Conservation (phyloP, 2,329 filamentous ascomycete genomes). For the Aureobasidium leucospermi region DNA sequence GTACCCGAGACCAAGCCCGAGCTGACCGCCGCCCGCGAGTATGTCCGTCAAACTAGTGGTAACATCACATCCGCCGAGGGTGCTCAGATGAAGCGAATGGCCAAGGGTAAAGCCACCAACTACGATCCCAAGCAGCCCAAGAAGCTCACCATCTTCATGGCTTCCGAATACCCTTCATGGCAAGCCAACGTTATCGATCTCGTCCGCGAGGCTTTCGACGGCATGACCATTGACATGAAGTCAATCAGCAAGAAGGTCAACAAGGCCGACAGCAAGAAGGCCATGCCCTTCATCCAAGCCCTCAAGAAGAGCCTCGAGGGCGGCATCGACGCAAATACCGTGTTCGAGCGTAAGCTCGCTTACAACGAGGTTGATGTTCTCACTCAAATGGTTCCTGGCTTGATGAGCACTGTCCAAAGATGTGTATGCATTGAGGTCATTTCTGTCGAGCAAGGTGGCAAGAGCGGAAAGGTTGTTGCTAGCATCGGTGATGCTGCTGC, state of each 20-base stretch:
- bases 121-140: constrained; percentile 92
- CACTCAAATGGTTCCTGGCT: constrained; percentile 65
- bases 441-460: constrained; percentile 61
- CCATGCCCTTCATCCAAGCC: constrained; percentile 89
- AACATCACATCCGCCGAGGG: constrained; percentile 84
- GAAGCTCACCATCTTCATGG: constrained; percentile 79
- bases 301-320: constrained; percentile 74
- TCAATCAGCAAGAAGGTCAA: constrained; percentile 68
- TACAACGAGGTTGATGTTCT: constrained; percentile 80
- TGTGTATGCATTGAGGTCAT: constrained; percentile 67
- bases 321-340: constrained; percentile 52
- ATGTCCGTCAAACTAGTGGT: constrained; percentile 65
- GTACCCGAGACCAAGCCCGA: constrained; percentile 58
- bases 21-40: constrained; percentile 72
- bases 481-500: constrained; percentile 42
- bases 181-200: constrained; percentile 85
- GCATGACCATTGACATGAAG: constrained; percentile 67
- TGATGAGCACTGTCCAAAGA: constrained; percentile 67
- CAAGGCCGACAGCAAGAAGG: constrained; percentile 93
- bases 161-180: constrained; percentile 77
- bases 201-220: constrained; percentile 63
- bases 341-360: constrained; percentile 75
- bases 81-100: constrained; percentile 75
- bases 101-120: constrained; percentile 77
- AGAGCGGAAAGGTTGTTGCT: constrained; percentile 51